phyloP scores from a whole-genome alignment of 441 rosid species.

The Dalechampia spathulata region DNA sequence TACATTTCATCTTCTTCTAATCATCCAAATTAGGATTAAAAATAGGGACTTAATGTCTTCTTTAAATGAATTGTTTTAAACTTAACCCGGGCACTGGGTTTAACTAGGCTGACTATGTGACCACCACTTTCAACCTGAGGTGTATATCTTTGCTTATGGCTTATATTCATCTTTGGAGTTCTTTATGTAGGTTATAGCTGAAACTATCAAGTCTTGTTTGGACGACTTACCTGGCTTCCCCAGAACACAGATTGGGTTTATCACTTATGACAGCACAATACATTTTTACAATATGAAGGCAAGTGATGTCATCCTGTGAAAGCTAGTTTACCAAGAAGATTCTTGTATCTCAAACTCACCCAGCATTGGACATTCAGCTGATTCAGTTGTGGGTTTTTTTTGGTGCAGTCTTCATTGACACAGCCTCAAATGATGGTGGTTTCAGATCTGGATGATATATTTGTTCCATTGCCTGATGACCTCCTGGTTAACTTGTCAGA shows the following conservation, averaged over 20 bases:
- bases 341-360: too few relatives aligned
- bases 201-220: constrained; percentile 90
- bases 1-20: too few relatives aligned
- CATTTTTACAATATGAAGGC: constrained; percentile 99
- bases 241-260: constrained; percentile 97
- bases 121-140: background rate
- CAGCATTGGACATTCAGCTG: background rate
- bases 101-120: background rate
- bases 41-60: too few relatives aligned
- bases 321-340: too few relatives aligned
- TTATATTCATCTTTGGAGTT: too few relatives aligned
- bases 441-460: constrained; percentile 92
- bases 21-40: too few relatives aligned
- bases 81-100: background rate
- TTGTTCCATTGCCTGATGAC: constrained; percentile 94
- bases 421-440: constrained; percentile 99
- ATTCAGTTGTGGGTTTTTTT: constrained; percentile 22
- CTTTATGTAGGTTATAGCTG: constrained; percentile 62
- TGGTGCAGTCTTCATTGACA: constrained; percentile 83
- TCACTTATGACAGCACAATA: constrained; percentile 95
- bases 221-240: constrained; percentile 95
- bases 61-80: background rate
- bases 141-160: background rate
- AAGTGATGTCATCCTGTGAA: too few relatives aligned
- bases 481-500: constrained; percentile 98